Percentiles rank a stretch among this genome's conserved stretches.
Conservation (phyloP, 176 grass and related monocot species). For the Oryza australiensis region DNA sequence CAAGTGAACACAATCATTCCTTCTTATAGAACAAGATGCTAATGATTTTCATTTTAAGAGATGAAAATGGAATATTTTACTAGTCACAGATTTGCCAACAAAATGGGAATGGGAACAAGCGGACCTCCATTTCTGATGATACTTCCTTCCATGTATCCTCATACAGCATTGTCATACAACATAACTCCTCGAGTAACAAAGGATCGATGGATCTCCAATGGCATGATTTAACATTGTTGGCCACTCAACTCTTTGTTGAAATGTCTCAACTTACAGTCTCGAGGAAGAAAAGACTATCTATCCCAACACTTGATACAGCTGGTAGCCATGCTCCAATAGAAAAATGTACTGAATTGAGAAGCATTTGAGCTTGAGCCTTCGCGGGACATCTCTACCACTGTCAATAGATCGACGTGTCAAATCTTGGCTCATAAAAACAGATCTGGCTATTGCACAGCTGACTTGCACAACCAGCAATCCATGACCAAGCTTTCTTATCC, state of each 20-base stretch:
- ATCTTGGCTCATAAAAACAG: conserved; percentile 94
- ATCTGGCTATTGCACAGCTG: conserved; percentile 95
- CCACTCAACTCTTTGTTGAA: conserved; percentile 3
- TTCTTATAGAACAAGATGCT: background rate
- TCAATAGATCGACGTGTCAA: conserved; percentile 61
- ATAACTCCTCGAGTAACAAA: conserved; percentile 21
- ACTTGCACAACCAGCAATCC: conserved; percentile 77
- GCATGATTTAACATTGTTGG: conserved; percentile 30
- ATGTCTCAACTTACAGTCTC: background rate
- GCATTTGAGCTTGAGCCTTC: conserved; percentile 22
- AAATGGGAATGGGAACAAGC: conserved; percentile 36
- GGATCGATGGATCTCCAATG: conserved; percentile 18
- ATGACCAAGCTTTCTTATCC: conserved; percentile 89
- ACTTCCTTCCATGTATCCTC: background rate
- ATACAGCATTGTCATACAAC: background rate
- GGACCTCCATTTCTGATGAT: conserved; percentile 23
- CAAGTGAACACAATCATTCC: background rate
- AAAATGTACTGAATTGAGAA: conserved; percentile 12
- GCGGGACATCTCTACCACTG: background rate
- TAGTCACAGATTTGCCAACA: conserved; percentile 36
- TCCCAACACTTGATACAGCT: background rate
- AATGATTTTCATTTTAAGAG: conserved; percentile 27
- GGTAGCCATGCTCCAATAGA: background rate
- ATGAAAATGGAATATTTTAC: conserved; percentile 37
- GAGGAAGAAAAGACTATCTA: background rate